Base-by-base conservation (phyloP, 352 stramenopile genomes). In the Phytophthora kernoviae region DNA sequence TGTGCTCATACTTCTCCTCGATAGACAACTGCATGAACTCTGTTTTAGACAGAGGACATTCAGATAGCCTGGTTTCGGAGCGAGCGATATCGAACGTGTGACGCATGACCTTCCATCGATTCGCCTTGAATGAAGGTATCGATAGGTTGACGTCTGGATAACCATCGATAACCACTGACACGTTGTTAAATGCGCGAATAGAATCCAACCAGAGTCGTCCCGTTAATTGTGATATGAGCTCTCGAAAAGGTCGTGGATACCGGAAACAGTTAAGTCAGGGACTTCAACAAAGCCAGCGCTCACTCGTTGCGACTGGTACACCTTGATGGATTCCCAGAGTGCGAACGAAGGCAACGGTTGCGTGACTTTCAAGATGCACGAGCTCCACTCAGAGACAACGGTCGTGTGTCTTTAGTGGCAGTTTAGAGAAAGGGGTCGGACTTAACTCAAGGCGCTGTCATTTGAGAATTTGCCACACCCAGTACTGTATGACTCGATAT, bases 221-320 rank as follows among this genome's bases (percentile, higher is more conserved):
- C 27, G 37, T 63, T 55, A 15, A 57, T 57, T 36, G 26, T 63
- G 45, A 63, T 57, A 46, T 63, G 55, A 3, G 46, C 32, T 5
- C 15, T 42, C 0, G 10, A 32, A 26, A 33, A 63, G 1, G 11
- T 39, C 1, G 37, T 47, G 14, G 55, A 45, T 20, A 52, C 24
- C 17, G 55, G 46, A 22, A 63, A 63, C 43, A 4, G 15, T 33
- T 3, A 30, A 15, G 17, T 48, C 1, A 17, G 4, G 5, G 27
- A 46, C 33, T 8, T 39, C 32, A 2, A 18, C 14, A 1, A 52
- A 15, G 10, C 41, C 30, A 8, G 30, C 18, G 2, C 9, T 4
- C 10, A 12, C 42, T 10, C 34, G 42, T 12, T 51, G 0, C 1
- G 17, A 20, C 24, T 22, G 51, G 14, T 63, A 71, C 14, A 61